These are phyloP conservation scores for Helichrysum umbraculigerum DNA, from an alignment of 129 eudicot genomes.

Conservation along the genomic window DNA sequence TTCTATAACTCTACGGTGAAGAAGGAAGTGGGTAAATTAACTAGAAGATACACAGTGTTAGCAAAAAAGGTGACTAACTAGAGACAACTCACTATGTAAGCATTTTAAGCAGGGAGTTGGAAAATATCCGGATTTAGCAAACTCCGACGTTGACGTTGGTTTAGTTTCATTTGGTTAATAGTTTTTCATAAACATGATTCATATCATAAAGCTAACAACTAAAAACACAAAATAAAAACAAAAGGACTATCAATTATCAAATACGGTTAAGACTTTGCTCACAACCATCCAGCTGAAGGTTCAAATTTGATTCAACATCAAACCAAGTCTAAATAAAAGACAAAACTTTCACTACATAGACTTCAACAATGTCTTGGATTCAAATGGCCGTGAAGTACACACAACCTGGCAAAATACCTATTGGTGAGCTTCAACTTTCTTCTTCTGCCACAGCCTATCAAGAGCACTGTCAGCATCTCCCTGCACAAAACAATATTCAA, in stretches of 20 bases:
- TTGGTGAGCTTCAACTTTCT: slow-evolving; percentile 54
- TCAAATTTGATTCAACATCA: slow-evolving; percentile 12
- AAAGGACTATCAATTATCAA: not conserved
- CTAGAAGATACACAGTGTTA: no score
- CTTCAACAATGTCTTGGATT: slow-evolving; percentile 16
- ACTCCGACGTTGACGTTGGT: no score
- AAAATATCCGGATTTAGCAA: no score
- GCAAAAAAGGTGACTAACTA: no score
- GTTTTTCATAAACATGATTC: no score
- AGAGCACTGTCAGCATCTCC: slow-evolving; percentile 89
- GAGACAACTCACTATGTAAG: no score
- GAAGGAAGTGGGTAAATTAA: no score
- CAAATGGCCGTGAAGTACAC: not conserved
- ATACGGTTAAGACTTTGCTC: not conserved
- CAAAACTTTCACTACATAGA: slow-evolving; percentile 8
- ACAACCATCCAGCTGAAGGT: slow-evolving; percentile 13
- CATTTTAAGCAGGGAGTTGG: no score
- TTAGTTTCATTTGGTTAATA: no score
- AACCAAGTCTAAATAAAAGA: slow-evolving; percentile 14
- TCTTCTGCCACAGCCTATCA: slow-evolving; percentile 80
- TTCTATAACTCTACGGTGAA: no score
- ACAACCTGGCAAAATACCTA: slow-evolving; percentile 2
- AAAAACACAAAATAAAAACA: not conserved
- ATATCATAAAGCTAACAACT: not conserved
- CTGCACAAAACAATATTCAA: slow-evolving; percentile 10